These are phyloP conservation scores for Fusarium albidum DNA, from an alignment of 2,329 filamentous ascomycete species.

Conservation along the genomic window DNA sequence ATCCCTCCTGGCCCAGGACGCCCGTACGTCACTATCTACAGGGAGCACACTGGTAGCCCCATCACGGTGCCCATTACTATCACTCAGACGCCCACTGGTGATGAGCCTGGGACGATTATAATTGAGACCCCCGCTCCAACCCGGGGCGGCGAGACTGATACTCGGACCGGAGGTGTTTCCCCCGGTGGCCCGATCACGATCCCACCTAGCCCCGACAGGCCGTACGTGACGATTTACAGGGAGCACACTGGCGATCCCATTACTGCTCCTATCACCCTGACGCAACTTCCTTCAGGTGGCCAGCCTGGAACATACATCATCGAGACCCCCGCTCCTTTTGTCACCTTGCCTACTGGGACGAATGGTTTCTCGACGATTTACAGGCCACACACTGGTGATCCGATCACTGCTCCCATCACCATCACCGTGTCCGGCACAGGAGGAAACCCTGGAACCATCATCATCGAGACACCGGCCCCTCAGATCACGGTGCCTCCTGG, in stretches of 20 bases:
- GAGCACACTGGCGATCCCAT: background rate
- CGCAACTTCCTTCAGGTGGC: no score
- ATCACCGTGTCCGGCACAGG: no score
- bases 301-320: background rate
- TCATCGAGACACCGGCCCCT: background rate
- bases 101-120: conserved; percentile 20
- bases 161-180: background rate
- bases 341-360: no score
- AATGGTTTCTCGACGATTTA: no score
- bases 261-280: background rate
- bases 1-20: conserved; percentile 11
- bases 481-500: background rate
- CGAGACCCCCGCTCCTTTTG: background rate
- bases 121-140: conserved; percentile 25
- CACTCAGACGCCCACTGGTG: conserved; percentile 14
- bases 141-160: conserved; percentile 9
- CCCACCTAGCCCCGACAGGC: conserved; percentile 24
- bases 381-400: no score
- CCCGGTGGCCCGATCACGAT: conserved; percentile 21
- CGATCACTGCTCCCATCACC: no score
- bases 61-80: conserved; percentile 15
- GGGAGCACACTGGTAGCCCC: background rate
- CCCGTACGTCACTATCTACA: conserved; percentile 18
- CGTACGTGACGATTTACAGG: conserved; percentile 9
- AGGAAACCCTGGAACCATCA: background rate